phyloP scores from a whole-genome alignment of 2,329 filamentous ascomycete genomes.

The Venturia aucupariae region DNA sequence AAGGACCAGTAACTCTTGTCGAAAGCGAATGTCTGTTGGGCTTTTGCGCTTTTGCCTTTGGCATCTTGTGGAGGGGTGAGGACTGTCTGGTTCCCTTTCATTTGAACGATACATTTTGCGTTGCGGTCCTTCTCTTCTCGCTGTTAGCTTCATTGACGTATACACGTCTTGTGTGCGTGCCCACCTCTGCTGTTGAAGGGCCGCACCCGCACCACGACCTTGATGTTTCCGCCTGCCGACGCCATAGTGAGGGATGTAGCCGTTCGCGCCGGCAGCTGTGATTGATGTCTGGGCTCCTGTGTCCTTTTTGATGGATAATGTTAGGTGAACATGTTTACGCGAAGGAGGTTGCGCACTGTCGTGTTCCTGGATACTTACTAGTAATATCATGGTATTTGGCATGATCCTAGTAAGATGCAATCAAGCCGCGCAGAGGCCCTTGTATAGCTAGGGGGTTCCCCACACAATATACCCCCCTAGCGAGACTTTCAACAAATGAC shows the following conservation, averaged over 20 bases:
- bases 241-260: constrained; percentile 9
- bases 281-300: neutral
- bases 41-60: constrained; percentile 60
- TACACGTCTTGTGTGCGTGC: constrained; percentile 21
- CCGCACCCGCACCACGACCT: constrained; percentile 94
- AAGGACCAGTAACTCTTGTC: constrained; percentile 99
- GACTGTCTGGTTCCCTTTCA: constrained; percentile 88
- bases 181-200: constrained; percentile 93
- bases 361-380: neutral
- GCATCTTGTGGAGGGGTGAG: constrained; percentile 57
- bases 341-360: neutral
- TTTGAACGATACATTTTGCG: constrained; percentile 94
- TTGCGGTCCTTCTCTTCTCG: constrained; percentile 72
- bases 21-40: constrained; percentile 79
- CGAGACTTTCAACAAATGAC: neutral
- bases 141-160: neutral
- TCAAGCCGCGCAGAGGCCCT: neutral
- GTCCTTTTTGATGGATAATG: neutral
- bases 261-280: constrained; percentile 9
- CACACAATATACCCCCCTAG: neutral
- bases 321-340: constrained; percentile 1
- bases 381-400: neutral
- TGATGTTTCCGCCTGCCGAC: constrained; percentile 79
- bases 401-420: neutral
- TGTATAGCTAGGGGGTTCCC: neutral